Base-by-base conservation (phyloP, 768 basidiomycete genomes). In the Xerocomus brunneocitrinus region DNA sequence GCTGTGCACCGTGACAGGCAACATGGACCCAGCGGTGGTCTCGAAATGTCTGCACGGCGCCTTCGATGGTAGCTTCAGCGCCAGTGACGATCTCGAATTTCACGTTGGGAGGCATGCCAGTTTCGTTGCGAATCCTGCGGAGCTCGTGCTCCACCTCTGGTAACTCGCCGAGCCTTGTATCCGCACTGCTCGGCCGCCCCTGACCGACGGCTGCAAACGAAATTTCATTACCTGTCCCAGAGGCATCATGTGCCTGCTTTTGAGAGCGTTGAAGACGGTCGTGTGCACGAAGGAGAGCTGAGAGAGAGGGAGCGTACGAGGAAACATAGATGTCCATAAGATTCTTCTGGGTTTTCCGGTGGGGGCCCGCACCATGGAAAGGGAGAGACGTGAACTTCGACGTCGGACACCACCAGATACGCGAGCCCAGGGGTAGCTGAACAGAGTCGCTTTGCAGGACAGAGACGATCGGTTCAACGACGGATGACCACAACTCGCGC, bases 351-450 rank as follows among this genome's bases (percentile, higher is more conserved):
- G 5, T 3, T 12, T 22, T 35, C 3, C 25, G 39, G n/a, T 50
- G 40, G 0, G 40, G 49, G 22, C 49, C 49, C 6, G 49, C 49
- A 5, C 24, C 40, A 41, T 41, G 40, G 22, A 41, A 5, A 1
- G 40, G 40, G 22, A 40, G 22, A 1, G 3, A 5, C 19, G 49
- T 41, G 30, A 50, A 50, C 9, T 22, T 41, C 12, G 49, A 39
- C 28, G 49, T 32, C 5, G 49, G 49, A 8, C 49, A 50, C 49
- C 49, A 50, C 49, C 49, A 50, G 28, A 50, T 32, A 2, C 49
- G 49, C 8, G 49, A 50, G 30, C 39, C 38, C 6, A 3, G 12
- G 1, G 39, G 49, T 0, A 50, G 39, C 16, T 50, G 30, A 32
- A 50, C 7, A 19, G 19, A 19, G 1, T 50, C 28, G 6, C 41